A percentile compares a stretch with the other conserved stretches of the same genome.
These are phyloP conservation scores for Nicotiana noctiflora DNA, from an alignment of 257 asterid species.

Conservation along the genomic window DNA sequence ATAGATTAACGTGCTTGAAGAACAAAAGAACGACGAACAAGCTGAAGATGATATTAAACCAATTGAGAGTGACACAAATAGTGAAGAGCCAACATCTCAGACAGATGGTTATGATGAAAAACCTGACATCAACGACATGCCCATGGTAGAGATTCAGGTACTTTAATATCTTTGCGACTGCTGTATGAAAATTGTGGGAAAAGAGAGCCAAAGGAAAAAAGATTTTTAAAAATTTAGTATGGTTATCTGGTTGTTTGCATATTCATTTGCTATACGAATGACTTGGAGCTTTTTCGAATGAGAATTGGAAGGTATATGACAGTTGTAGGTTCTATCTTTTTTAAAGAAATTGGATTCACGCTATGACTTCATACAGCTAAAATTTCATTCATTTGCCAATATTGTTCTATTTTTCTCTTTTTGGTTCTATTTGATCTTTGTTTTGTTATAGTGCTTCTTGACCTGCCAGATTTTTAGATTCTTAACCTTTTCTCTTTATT, in stretches of 20 bases:
- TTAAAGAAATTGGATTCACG: neutral
- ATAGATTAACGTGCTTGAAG: slow-evolving; percentile 74
- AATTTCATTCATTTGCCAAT: neutral
- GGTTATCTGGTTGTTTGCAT: neutral
- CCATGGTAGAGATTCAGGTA: slow-evolving; percentile 67
- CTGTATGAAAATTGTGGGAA: neutral
- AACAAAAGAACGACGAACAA: slow-evolving; percentile 64
- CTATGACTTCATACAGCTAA: neutral
- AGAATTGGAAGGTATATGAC: neutral
- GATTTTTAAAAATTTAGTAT: neutral
- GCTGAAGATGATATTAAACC: slow-evolving; percentile 60
- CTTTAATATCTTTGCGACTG: neutral
- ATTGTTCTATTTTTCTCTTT: neutral
- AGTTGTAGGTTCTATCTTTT: neutral
- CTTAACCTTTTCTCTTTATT: neutral
- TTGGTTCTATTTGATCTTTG: neutral
- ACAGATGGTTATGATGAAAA: slow-evolving; percentile 54
- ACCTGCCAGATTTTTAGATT: neutral
- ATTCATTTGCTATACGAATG: neutral
- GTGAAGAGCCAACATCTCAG: slow-evolving; percentile 37
- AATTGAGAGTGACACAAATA: slow-evolving; percentile 34
- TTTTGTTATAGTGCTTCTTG: neutral
- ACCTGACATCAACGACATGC: slow-evolving; percentile 85
- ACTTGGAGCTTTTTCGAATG: neutral
- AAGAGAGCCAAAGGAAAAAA: neutral